Conservation (phyloP, 2,329 filamentous ascomycete genomes). For the Fusarium albidum region DNA sequence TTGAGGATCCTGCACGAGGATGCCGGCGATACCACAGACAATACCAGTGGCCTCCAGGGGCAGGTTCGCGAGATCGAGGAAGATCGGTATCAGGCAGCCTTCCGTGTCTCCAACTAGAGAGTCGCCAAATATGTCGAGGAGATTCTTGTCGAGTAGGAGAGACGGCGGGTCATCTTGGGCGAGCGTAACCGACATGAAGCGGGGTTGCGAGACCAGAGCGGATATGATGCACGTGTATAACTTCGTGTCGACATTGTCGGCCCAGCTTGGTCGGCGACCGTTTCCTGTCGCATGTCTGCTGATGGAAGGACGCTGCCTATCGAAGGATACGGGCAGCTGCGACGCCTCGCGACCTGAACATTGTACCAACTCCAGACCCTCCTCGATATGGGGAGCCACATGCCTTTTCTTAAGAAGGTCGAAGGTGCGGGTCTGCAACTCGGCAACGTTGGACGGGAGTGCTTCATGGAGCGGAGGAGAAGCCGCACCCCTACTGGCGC, state of each 20-base stretch:
- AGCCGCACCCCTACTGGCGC: conserved; percentile 48
- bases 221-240: conserved; percentile 71
- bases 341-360: conserved; percentile 73
- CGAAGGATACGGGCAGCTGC: conserved; percentile 48
- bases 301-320: conserved; percentile 47
- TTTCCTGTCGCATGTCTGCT: conserved; percentile 50
- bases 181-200: conserved; percentile 77
- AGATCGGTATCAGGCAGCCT: conserved; percentile 82
- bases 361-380: conserved; percentile 76
- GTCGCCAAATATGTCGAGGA: conserved; percentile 73
- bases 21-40: conserved; percentile 90
- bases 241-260: conserved; percentile 68
- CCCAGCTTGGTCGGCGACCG: conserved; percentile 55
- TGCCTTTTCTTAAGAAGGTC: conserved; percentile 79
- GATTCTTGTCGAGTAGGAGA: conserved; percentile 73
- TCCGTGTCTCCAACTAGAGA: conserved; percentile 79
- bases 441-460: conserved; percentile 78
- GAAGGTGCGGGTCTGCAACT: conserved; percentile 86
- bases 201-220: conserved; percentile 67
- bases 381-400: conserved; percentile 76
- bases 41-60: conserved; percentile 93
- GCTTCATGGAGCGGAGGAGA: conserved; percentile 72
- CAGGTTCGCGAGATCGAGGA: conserved; percentile 81
- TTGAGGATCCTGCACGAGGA: conserved; percentile 76
- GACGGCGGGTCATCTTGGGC: conserved; percentile 78